Percentiles rank a stretch among this genome's conserved stretches.
Conservation (phyloP, 2,329 filamentous ascomycete genomes). For the Cordyceps farinosa region DNA sequence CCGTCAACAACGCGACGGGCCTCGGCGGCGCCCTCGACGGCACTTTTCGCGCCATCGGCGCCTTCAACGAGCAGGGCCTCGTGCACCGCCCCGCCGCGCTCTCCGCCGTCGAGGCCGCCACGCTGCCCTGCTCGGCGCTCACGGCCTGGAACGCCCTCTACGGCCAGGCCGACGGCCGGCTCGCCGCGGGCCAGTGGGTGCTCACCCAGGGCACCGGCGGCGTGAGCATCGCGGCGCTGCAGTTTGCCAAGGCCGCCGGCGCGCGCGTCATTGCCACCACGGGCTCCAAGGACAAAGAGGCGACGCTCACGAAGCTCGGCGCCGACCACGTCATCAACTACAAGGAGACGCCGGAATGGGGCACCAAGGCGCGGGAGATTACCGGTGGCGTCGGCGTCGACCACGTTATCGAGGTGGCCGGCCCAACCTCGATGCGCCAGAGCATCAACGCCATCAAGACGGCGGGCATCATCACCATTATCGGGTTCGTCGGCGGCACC, state of each 20-base stretch:
- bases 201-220: slow-evolving; percentile 70
- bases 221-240: slow-evolving; percentile 64
- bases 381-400: slow-evolving; percentile 45
- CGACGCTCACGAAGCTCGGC: slow-evolving; percentile 42
- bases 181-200: slow-evolving; percentile 55
- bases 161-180: slow-evolving; percentile 43
- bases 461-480: slow-evolving; percentile 44
- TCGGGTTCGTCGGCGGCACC: slow-evolving; percentile 35
- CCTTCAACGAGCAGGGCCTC: slow-evolving; percentile 65
- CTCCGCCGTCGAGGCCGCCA: slow-evolving; percentile 50
- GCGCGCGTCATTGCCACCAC: slow-evolving; percentile 49
- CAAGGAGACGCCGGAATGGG: slow-evolving; percentile 44
- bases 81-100: slow-evolving; percentile 59
- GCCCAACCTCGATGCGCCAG: slow-evolving; percentile 41
- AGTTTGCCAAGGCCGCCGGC: slow-evolving; percentile 49
- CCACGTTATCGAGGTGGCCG: slow-evolving; percentile 47
- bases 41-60: slow-evolving; percentile 62
- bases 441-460: slow-evolving; percentile 42
- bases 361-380: slow-evolving; percentile 40
- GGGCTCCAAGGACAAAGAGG: slow-evolving; percentile 41
- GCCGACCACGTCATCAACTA: slow-evolving; percentile 51
- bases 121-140: slow-evolving; percentile 57
- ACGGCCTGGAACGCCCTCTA: slow-evolving; percentile 66
- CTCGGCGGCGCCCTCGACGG: slow-evolving; percentile 68
- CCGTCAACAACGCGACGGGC: slow-evolving; percentile 44